Base-by-base conservation (phyloP, 805 yeast genomes). In the Cyberlindnera petersonii region DNA sequence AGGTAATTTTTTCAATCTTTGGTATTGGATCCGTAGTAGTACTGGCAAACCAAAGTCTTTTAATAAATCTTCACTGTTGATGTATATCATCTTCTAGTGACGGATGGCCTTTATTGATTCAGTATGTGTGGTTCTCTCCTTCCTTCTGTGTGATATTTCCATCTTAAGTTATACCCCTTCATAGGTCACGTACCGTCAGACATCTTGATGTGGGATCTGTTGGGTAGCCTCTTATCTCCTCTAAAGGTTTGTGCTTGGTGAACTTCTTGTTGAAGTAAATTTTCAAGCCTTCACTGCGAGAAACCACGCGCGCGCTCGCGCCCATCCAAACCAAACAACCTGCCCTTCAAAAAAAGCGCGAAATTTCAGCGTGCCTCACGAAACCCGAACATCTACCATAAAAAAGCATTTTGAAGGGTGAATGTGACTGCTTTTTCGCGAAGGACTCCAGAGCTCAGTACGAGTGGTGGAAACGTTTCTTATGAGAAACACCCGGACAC, bases 131-230 rank as follows among this genome's bases (percentile, higher is more conserved):
- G n/a, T 14, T 30, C 11, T 19, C 24, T 22, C 24, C 24, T 8
- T 11, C 24, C 17, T 24, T 32, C n/a, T 8, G 17, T 6, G 33
- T 21, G 17, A 21, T 31, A 7, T 14, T 4, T 24, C 22, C 24
- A 14, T 11, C 14, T 14, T 15, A 15, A 19, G 6, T 16, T 33
- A 9, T 16, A 19, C 26, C 24, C 16, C 4, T 23, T 18, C 22
- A 29, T n/a, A 9, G 16, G 16, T 31, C 39, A 54, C 59, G 46
- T 55, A 55, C 59, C 59, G 48, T 55, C 59, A 53, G 59, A 55
- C 59, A 55, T 55, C 31, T 49, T 55, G 53, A 30, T 37, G 40
- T 40, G 24, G 35, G 33, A 35, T 42, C 35, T 34, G 45, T 37
- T 37, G 41, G 34, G n/a, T n/a, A n/a, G n/a, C n/a, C n/a, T n/a